phyloP scores from a whole-genome alignment of 805 yeast genomes.

The Yamadazyma olivae region DNA sequence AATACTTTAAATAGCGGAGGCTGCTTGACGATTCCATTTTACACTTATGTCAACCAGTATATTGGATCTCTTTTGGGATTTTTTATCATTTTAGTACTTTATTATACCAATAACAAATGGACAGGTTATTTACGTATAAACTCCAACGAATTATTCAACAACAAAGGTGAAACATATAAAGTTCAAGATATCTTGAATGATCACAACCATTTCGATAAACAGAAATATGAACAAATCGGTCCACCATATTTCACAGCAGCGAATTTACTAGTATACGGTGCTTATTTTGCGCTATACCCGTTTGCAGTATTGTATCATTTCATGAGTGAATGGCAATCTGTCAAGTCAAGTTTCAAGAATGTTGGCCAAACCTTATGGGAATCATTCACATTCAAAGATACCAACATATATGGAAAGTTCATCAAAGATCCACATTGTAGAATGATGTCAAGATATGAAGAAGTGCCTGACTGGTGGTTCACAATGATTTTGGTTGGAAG shows the following conservation, averaged over 20 bases:
- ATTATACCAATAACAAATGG: conserved; percentile 50
- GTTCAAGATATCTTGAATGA: conserved; percentile 45
- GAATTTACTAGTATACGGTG: conserved; percentile 55
- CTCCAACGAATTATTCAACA: conserved; percentile 51
- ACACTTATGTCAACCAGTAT: conserved; percentile 39
- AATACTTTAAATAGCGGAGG: conserved; percentile 34
- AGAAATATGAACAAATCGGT: conserved; percentile 51
- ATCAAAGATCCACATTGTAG: conserved; percentile 52
- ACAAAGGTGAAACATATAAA: conserved; percentile 46
- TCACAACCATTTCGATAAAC: conserved; percentile 42
- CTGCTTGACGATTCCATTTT: conserved; percentile 42
- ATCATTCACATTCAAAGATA: conserved; percentile 17
- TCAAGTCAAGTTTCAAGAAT: conserved; percentile 35
- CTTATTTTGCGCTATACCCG: conserved; percentile 55
- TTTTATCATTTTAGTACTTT: conserved; percentile 27
- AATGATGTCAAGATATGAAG: conserved; percentile 58
- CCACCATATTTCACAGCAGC: conserved; percentile 69
- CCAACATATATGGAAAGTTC: conserved; percentile 21
- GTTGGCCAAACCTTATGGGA: conserved; percentile 22
- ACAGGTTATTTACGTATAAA: conserved; percentile 50
- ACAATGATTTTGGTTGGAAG: conserved; percentile 42
- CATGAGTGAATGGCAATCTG: conserved; percentile 43
- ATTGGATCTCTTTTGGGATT: conserved; percentile 35
- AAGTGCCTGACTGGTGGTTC: conserved; percentile 78
- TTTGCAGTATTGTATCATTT: conserved; percentile 50